Evolutionary conservation across 139 green algal species (phyloP).

Genomic region (Coelastrella sp.): DNA sequence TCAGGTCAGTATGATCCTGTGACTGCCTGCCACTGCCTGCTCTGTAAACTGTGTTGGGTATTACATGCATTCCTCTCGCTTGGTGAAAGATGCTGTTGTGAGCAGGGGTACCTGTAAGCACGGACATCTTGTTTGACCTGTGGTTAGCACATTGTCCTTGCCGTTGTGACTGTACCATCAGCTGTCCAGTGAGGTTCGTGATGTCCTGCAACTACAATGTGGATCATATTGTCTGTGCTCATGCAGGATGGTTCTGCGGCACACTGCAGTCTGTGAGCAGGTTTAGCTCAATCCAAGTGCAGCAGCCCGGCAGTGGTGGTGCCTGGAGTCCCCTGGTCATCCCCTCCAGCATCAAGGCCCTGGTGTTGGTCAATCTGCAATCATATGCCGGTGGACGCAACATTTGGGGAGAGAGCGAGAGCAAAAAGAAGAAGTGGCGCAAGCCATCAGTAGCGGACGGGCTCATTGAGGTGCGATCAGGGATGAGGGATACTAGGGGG

Average conservation of each 20-base stretch:
- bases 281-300: constrained; percentile 63
- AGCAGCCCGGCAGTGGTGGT: constrained; percentile 38
- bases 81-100: no score
- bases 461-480: constrained; percentile 73
- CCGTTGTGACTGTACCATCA: background rate
- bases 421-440: constrained; percentile 19
- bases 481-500: background rate
- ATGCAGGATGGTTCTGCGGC: constrained; percentile 80
- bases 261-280: constrained; percentile 47
- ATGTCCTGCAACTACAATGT: no score
- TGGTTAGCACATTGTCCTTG: background rate
- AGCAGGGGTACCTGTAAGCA: no score
- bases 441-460: constrained; percentile 79
- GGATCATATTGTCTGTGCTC: no score
- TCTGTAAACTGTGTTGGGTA: background rate
- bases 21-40: background rate
- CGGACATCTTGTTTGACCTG: no score
- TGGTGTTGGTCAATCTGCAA: constrained; percentile 87
- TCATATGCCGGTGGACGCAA: constrained; percentile 86
- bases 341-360: constrained; percentile 66
- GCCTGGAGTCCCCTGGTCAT: constrained; percentile 70
- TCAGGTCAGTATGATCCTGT: constrained; percentile 48
- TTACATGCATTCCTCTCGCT: no score
- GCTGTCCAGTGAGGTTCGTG: no score
- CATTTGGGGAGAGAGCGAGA: constrained; percentile 75